Base-by-base conservation (phyloP, 495 filamentous ascomycete genomes). In the Talaromyces wortmannii region DNA sequence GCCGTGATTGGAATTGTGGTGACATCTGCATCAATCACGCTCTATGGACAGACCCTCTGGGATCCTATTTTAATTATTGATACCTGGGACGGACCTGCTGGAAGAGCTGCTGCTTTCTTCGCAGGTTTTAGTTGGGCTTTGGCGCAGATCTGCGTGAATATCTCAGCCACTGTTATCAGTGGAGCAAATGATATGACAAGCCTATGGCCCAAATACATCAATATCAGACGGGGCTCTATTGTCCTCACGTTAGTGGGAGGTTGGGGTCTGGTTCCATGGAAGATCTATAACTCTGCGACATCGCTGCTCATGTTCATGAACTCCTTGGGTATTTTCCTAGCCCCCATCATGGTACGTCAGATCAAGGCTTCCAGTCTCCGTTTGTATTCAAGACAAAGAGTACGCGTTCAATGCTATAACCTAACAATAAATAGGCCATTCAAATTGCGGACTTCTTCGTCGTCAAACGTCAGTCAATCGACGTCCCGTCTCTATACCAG, bases 81-180 rank as follows among this genome's bases (percentile, higher is more conserved):
- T 58, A 55, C 75, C 55, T 76, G 61, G 64, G 77, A 74, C 17
- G 80, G 79, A 5, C 80, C 72, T 2, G 73, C 71, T 7, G 78
- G 74, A 42, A 71, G 73, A 18, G 75, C 78, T 31, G 78, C 78
- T 33, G 74, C 78, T 17, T 82, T 78, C 65, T 79, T 81, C 33
- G 77, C 63, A 54, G 77, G 69, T 59, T 74, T 65, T n/a, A 69
- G 72, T 7, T 74, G 75, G 42, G 79, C 71, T 30, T 68, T 78
- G 7, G 74, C 75, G 2, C 71, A 70, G 0, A 45, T 78, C 11
- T 73, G 75, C n/a, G 73, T 75, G 31, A 88, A 88, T 64, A 77
- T 88, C 59, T 83, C 81, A 1, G 83, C 83, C 40, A 88, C 87
- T 58, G 79, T 80, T 18, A 76, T 86, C 53, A 83, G 77, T 11